Base-by-base conservation (phyloP, 2,329 filamentous ascomycete genomes). In the Monosporascus cannonballus region DNA sequence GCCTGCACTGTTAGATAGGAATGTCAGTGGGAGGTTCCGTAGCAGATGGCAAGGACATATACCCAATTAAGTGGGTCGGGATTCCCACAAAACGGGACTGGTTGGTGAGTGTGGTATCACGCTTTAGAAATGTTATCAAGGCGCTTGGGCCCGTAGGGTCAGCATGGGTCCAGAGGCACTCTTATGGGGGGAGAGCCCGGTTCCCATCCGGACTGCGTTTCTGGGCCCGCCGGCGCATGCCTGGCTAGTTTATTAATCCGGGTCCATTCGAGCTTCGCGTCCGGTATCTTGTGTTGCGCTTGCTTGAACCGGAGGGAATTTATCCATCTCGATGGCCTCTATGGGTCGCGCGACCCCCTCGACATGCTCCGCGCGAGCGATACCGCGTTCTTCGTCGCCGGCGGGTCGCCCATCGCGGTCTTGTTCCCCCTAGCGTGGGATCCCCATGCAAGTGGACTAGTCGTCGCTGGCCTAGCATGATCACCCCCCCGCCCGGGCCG, bases 371-470 rank as follows among this genome's bases (percentile, higher is more conserved):
- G 73, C 7, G 68, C 71, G 14, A 72, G 75, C 17, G 70, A 76
- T 38, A 71, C 76, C 0, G 73, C 77, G 0, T 65, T 87, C 4
- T 64, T 87, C 9, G 70, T 87, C 7, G 83, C 83, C 1, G 84
- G 84, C 3, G 84, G 84, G 0, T 83, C 79, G 27, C 84, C 84
- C 5, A 84, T 87, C 45, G 84, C 83, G 1, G 83, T 86, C 25
- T 76, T 78, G 0, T 85, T 84, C 61, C 82, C 83, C 0, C 69
- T 87, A 2, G 71, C 80, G 1, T 82, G 79, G 71, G 71, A 76
- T n/a, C 63, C 83, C 83, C 27, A 9, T 9, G 27, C 27, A 11
- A 5, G 30, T 11, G 11, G 30, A 4, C 2, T 30, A 4, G 9
- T 34, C 9, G 42, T 30, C 7, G 24, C 60, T 63, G 57, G 64